phyloP scores from a whole-genome alignment of 202 grass and related monocot genomes.

The Zoysia matrella region DNA sequence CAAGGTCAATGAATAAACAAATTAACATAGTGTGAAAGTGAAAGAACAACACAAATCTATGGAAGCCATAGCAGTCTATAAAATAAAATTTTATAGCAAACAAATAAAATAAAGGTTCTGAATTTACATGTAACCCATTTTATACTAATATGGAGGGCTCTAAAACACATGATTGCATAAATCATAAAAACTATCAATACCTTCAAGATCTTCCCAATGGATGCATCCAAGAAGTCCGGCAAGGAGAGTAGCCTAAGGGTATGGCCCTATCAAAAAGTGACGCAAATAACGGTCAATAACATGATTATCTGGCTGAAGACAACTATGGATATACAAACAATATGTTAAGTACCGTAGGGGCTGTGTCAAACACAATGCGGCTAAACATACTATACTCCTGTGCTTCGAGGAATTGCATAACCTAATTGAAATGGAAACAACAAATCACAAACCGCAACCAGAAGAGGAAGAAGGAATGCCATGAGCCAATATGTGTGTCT shows the following conservation, averaged over 20 bases:
- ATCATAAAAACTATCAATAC: slow-evolving; percentile 41
- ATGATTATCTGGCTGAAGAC: neutral
- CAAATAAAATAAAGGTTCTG: slow-evolving; percentile 3
- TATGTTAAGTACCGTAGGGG: slow-evolving; percentile 72
- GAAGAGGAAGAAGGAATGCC: slow-evolving; percentile 11
- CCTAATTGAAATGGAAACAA: slow-evolving; percentile 52
- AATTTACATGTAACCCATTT: neutral
- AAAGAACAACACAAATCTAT: neutral
- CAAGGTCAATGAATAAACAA: slow-evolving; percentile 12
- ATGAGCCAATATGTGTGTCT: slow-evolving; percentile 6
- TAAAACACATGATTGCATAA: neutral
- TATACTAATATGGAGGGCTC: neutral
- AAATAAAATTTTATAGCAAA: slow-evolving; percentile 4
- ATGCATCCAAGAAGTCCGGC: slow-evolving; percentile 96
- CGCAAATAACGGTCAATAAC: slow-evolving; percentile 31
- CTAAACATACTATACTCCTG: slow-evolving; percentile 90
- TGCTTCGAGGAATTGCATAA: slow-evolving; percentile 97
- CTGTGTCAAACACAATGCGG: slow-evolving; percentile 95
- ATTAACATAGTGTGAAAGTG: neutral
- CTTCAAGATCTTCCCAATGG: slow-evolving; percentile 96
- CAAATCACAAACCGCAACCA: neutral
- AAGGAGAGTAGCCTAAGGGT: slow-evolving; percentile 93
- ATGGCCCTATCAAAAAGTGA: slow-evolving; percentile 70
- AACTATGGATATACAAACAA: slow-evolving; percentile 23
- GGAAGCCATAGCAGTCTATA: neutral